These are phyloP conservation scores for Neurospora tetraspora DNA, from an alignment of 495 filamentous ascomycete genomes.

Conservation along the genomic window DNA sequence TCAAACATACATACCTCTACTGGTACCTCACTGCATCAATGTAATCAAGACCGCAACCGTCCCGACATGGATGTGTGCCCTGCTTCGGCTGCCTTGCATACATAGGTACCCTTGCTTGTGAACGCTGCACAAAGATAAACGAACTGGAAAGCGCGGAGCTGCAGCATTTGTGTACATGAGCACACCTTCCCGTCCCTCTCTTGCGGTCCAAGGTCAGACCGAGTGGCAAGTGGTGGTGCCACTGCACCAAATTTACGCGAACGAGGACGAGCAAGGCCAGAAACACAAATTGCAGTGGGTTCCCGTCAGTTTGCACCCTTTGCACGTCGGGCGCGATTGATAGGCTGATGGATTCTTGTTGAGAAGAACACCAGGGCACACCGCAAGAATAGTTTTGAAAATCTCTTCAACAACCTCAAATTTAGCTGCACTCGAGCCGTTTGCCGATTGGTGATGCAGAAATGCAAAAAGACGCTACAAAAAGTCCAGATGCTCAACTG, in stretches of 20 bases:
- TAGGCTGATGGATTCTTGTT: not conserved
- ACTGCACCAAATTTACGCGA: not conserved
- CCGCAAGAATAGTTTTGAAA: not conserved
- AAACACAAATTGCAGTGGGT: not conserved
- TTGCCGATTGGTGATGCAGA: not conserved
- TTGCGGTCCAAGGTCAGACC: not conserved
- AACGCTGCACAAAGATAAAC: not conserved
- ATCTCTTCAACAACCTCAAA: not conserved
- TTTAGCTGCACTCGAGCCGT: not conserved
- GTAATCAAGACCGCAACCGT: not conserved
- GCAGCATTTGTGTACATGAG: not conserved
- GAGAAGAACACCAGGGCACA: not conserved
- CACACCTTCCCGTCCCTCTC: not conserved
- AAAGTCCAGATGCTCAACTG: not conserved
- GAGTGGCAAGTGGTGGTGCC: not conserved
- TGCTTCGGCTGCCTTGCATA: not conserved
- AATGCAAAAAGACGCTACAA: not conserved
- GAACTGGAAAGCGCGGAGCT: not conserved
- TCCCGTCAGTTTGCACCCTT: not conserved
- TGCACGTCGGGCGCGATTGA: not conserved
- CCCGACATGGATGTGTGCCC: not conserved
- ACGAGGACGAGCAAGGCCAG: not conserved
- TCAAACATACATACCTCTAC: not conserved
- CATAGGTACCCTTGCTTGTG: not conserved
- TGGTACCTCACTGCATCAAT: not conserved